Percentiles rank a stretch among this genome's conserved stretches.
phyloP scores from a whole-genome alignment of 202 grass and related monocot species.

The Hordeum pubiflorum region DNA sequence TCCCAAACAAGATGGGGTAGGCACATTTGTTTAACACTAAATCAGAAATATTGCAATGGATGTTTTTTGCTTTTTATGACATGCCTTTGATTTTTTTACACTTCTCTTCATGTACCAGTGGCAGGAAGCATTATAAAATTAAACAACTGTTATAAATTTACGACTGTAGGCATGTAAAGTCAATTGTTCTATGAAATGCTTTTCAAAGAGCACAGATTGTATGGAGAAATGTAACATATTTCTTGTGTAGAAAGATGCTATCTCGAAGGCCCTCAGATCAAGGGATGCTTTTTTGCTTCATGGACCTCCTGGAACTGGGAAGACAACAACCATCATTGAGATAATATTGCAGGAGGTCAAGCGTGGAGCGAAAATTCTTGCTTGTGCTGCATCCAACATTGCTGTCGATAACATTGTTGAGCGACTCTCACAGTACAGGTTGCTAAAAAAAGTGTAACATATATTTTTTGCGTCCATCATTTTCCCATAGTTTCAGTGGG shows the following conservation, averaged over 20 bases:
- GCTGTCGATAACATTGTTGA: constrained; percentile 99
- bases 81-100: background rate
- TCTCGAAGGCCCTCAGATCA: constrained; percentile 76
- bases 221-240: background rate
- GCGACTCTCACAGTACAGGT: constrained; percentile 86
- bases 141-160: background rate
- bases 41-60: background rate
- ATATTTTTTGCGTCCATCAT: background rate
- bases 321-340: constrained; percentile 94
- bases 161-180: background rate
- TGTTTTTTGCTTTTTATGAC: background rate
- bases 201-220: background rate
- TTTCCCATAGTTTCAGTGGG: constrained; percentile 3
- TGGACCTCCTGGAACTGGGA: constrained; percentile 93
- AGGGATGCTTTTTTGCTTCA: constrained; percentile 97
- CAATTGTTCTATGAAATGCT: background rate
- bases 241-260: constrained; percentile 74
- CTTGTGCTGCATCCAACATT: constrained; percentile 97
- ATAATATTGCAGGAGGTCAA: constrained; percentile 97
- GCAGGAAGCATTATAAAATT: background rate
- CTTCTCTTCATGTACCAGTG: background rate
- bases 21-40: background rate
- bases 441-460: constrained; percentile 19
- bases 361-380: constrained; percentile 86
- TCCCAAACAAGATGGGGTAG: too few species aligned